Conservation (phyloP, 805 yeast genomes). For the Nakazawaea anatomiae region DNA sequence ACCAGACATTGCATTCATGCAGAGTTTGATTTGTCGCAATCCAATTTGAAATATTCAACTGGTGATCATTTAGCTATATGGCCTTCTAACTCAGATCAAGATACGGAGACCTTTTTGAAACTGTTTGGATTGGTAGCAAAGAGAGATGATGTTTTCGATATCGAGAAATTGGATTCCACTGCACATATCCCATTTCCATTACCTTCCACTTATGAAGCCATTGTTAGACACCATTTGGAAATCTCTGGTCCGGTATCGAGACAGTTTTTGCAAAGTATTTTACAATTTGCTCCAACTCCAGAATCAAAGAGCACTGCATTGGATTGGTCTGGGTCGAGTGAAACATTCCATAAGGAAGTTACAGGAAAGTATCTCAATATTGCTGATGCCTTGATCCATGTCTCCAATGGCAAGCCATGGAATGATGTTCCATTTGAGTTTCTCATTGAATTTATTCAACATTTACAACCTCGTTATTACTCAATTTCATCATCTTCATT, state of each 20-base stretch:
- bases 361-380: conserved; percentile 58
- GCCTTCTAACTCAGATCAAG: conserved; percentile 83
- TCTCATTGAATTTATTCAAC: conserved; percentile 73
- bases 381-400: conserved; percentile 61
- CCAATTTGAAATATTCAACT: conserved; percentile 79
- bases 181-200: conserved; percentile 51
- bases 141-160: conserved; percentile 49
- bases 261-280: conserved; percentile 67
- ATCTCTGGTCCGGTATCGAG: conserved; percentile 92
- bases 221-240: conserved; percentile 80
- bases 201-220: conserved; percentile 87
- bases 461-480: conserved; percentile 90
- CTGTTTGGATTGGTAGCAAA: conserved; percentile 56
- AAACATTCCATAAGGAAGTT: conserved; percentile 58
- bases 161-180: conserved; percentile 69
- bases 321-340: conserved; percentile 62
- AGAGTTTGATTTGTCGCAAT: conserved; percentile 74
- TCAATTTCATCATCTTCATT: conserved; percentile 89
- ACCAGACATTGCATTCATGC: conserved; percentile 83
- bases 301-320: conserved; percentile 43
- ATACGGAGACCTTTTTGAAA: conserved; percentile 57
- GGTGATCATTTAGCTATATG: conserved; percentile 96
- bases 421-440: conserved; percentile 73
- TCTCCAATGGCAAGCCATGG: conserved; percentile 73
- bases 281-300: conserved; percentile 75